Percentiles rank a stretch among this genome's conserved stretches.
phyloP scores from a whole-genome alignment of 352 stramenopile genomes.

The Phytophthora pistaciae region DNA sequence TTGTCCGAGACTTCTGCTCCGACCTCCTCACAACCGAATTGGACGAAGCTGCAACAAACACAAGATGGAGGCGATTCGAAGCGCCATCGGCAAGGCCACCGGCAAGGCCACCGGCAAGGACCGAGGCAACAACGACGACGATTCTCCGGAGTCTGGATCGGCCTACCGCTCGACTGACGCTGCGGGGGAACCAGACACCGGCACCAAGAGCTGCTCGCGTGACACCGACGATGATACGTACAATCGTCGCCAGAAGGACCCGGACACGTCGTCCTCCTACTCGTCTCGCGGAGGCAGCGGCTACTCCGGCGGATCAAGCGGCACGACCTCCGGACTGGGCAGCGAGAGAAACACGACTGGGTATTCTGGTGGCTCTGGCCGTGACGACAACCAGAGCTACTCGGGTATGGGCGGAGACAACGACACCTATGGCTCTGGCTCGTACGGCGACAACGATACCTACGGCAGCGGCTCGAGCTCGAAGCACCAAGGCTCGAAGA shows the following conservation, averaged over 20 bases:
- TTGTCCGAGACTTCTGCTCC: not conserved
- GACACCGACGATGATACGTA: constrained; percentile 10
- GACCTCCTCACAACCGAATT: constrained; percentile 29
- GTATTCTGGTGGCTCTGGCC: constrained; percentile 9
- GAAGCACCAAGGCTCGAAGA: constrained; percentile 9
- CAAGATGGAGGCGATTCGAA: constrained; percentile 26
- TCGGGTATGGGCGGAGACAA: constrained; percentile 1
- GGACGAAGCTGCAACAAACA: not conserved
- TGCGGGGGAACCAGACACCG: constrained; percentile 21
- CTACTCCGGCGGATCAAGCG: constrained; percentile 30
- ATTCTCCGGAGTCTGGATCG: constrained; percentile 3
- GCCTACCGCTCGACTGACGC: constrained; percentile 29
- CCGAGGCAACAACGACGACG: constrained; percentile 14
- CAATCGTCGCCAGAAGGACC: constrained; percentile 16
- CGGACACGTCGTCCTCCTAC: constrained; percentile 19
- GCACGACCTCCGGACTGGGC: not conserved
- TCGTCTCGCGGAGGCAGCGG: constrained; percentile 25
- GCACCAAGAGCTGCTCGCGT: constrained; percentile 34
- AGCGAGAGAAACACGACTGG: constrained; percentile 26
- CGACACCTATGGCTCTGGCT: constrained; percentile 1
- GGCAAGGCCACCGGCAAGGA: constrained; percentile 20
- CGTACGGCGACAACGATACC: not conserved
- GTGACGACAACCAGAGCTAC: constrained; percentile 13
- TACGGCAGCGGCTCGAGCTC: constrained; percentile 7
- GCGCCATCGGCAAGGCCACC: constrained; percentile 23